Evolutionary conservation across 1,284 basidiomycete genomes (phyloP), one percentile per base, ranked within the genome.

Genomic region (Sparassis latifolia): DNA sequence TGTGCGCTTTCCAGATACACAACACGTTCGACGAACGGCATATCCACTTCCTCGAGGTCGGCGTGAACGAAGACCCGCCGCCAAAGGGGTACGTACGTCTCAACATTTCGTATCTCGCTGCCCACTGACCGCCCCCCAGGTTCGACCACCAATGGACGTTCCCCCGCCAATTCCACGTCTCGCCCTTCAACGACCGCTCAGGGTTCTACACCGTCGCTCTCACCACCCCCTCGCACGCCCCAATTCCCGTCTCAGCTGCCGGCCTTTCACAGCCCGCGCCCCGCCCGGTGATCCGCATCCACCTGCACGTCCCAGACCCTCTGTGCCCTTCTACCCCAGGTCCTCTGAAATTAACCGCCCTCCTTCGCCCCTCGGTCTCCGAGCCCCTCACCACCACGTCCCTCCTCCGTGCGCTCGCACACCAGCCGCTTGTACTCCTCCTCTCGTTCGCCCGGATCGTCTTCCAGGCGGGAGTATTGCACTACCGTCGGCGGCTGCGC

Each of bases 1-100:
- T 4, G 27, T 42, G 43, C 40, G 27, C 33, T 43, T 27, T 20
- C 10, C 42, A 90, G 77, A 82, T 90, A 10, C 86, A 89, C 61
- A 91, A 89, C 61, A 89, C 86, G 0, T 90, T 90, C 62, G 78
- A 79, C 3, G 87, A 91, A 66, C 75, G 78, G 47, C 88, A 86
- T 65, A 75, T 82, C 5, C 75, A 84, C 57, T 64, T 80, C 28
- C 66, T 88, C 1, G 67, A 78, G 52, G 57, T 74, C 0, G 77
- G 75, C 5, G 60, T 65, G 30, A 65, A 71, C 41, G 78, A 84
- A 58, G 75, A 77, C 51, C 42, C 55, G 31, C 56, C 63, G 33
- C 50, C 63, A 5, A 52, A 54, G 45, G 73, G 74, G 79, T 79
- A 50, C 45, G 71, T 64, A 3, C 20, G 10, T 38, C 51, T 7